Conservation (phyloP, 768 basidiomycete genomes). For the Collybia mongolica region DNA sequence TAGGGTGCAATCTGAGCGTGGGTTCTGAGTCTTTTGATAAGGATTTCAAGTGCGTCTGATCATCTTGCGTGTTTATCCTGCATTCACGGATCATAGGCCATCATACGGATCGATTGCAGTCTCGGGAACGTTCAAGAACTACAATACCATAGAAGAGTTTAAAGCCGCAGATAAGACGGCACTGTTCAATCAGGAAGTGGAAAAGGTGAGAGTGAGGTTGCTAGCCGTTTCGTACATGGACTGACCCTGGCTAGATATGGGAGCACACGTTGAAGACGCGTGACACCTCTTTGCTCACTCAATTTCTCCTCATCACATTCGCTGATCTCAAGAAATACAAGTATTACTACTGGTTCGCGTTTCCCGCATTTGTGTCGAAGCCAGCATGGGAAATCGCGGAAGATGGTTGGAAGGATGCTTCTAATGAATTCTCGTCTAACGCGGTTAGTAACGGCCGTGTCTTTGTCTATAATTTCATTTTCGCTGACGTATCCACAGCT, state of each 20-base stretch:
- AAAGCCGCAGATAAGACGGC: constrained; percentile 84
- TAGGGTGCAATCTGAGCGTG: constrained; percentile 67
- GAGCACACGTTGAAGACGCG: constrained; percentile 50
- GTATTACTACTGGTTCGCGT: constrained; percentile 98
- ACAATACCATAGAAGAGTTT: constrained; percentile 97
- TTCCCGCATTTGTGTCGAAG: constrained; percentile 87
- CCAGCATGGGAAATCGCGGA: constrained; percentile 86
- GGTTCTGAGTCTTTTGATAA: constrained; percentile 64
- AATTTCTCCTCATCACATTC: constrained; percentile 89
- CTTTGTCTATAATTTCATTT: neutral
- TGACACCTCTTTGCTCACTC: constrained; percentile 58
- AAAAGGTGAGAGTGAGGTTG: constrained; percentile 41
- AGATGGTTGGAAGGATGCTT: constrained; percentile 55
- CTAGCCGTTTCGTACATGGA: too few relatives aligned
- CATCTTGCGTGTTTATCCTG: neutral
- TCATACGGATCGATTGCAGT: constrained; percentile 50
- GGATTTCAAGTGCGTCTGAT: constrained; percentile 36
- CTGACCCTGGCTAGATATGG: constrained; percentile 57
- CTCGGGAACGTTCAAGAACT: constrained; percentile 83
- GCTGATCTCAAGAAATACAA: constrained; percentile 98
- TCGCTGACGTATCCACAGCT: constrained; percentile 34
- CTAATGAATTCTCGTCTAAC: constrained; percentile 38
- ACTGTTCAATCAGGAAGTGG: constrained; percentile 73
- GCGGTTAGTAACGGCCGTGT: constrained; percentile 29
- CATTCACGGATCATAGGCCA: constrained; percentile 27